Percentiles rank a stretch among this genome's conserved stretches.
Conservation (phyloP, 2,329 filamentous ascomycete species). For the Clarireedia sp. region DNA sequence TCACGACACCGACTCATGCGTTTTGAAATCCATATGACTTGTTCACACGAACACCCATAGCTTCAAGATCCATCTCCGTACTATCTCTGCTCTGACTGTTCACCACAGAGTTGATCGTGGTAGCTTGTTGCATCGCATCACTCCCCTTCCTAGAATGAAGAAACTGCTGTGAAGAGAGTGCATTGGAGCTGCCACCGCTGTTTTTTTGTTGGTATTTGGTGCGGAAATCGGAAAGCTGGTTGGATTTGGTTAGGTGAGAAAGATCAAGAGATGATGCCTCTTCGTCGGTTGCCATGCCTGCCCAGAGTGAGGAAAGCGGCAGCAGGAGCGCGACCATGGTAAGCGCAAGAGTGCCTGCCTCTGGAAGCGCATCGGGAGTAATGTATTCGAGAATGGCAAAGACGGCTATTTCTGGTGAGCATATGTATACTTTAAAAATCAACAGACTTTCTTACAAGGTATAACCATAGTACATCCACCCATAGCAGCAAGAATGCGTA, state of each 20-base stretch:
- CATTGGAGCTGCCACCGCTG: conserved; percentile 11
- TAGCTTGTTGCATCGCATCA: conserved; percentile 7
- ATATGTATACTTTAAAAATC: not conserved
- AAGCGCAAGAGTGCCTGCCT: conserved; percentile 46
- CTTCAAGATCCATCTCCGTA: conserved; percentile 24
- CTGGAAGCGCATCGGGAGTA: conserved; percentile 34
- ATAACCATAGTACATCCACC: conserved; percentile 58
- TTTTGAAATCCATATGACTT: conserved; percentile 20
- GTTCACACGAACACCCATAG: conserved; percentile 23
- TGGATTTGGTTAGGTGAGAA: conserved; percentile 3
- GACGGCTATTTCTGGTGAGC: conserved; percentile 38
- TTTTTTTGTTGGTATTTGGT: conserved; percentile 8
- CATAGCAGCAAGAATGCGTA: conserved; percentile 62
- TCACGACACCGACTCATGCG: not conserved
- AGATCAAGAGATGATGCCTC: conserved; percentile 17
- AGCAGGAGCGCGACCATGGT: conserved; percentile 55
- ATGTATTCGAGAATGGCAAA: conserved; percentile 52
- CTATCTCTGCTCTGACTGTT: conserved; percentile 17
- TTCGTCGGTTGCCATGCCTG: conserved; percentile 29
- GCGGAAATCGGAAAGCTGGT: not conserved
- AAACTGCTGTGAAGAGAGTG: conserved; percentile 1
- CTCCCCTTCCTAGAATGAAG: conserved; percentile 14
- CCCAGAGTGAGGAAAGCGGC: conserved; percentile 61
- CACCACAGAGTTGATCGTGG: conserved; percentile 13
- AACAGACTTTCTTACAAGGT: conserved; percentile 42